Evolutionary conservation across 129 eudicot species (phyloP).

Genomic region (Solidago caesia): DNA sequence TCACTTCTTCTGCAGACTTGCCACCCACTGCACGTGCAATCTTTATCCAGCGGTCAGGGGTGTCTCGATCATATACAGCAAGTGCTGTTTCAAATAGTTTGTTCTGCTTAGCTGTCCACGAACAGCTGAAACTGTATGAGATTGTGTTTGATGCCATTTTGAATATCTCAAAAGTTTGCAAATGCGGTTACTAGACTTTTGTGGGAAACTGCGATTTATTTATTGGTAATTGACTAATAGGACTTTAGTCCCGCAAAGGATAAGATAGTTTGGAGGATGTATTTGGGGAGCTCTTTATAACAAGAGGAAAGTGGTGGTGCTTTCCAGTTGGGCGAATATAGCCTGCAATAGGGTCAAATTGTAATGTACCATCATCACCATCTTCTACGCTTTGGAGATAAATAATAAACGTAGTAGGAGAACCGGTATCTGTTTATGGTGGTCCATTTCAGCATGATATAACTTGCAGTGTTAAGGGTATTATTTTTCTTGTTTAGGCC

Average conservation of each 20-base stretch:
- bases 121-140: constrained; percentile 37
- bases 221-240: background rate
- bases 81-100: constrained; percentile 71
- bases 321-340: constrained; percentile 40
- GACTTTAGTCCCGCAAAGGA: background rate
- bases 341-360: constrained; percentile 34
- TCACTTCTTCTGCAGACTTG: constrained; percentile 74
- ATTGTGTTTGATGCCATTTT: constrained; percentile 57
- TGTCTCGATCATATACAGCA: constrained; percentile 56
- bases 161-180: background rate
- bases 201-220: no score
- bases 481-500: background rate
- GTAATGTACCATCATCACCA: constrained; percentile 31
- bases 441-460: background rate
- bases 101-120: constrained; percentile 69
- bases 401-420: constrained; percentile 21
- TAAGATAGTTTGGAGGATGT: constrained; percentile 27
- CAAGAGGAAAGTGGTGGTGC: constrained; percentile 37
- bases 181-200: background rate
- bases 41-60: constrained; percentile 74
- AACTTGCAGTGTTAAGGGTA: background rate
- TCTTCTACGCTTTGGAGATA: constrained; percentile 19
- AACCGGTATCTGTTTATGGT: constrained; percentile 17
- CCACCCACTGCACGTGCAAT: constrained; percentile 64
- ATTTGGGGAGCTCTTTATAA: constrained; percentile 42